Percentiles rank a stretch among this genome's conserved stretches.
These are phyloP conservation scores for Didymella pinodella DNA, from an alignment of 2,329 filamentous ascomycete genomes.

Conservation along the genomic window DNA sequence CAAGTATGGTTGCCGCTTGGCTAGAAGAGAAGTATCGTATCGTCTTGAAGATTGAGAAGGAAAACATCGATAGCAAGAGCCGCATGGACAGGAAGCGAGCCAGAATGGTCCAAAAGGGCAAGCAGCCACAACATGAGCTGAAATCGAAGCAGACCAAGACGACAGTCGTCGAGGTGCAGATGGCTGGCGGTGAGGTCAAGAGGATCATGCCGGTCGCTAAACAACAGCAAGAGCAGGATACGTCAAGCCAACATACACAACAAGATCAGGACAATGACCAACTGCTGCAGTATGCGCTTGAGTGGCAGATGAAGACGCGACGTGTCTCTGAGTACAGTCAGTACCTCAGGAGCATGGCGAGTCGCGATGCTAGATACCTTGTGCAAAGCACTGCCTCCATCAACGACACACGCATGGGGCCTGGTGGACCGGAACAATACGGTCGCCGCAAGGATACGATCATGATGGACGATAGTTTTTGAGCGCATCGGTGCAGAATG, in stretches of 20 bases:
- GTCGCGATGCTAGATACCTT: slow-evolving; percentile 17
- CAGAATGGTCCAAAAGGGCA: slow-evolving; percentile 14
- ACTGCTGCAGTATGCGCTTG: slow-evolving; percentile 13
- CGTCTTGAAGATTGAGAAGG: slow-evolving; percentile 33
- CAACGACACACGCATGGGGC: not conserved
- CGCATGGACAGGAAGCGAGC: slow-evolving; percentile 19
- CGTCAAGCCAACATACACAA: not conserved
- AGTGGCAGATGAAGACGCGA: slow-evolving; percentile 32
- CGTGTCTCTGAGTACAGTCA: slow-evolving; percentile 33
- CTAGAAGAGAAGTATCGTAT: slow-evolving; percentile 40
- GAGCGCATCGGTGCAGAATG: not conserved
- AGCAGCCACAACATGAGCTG: slow-evolving; percentile 6
- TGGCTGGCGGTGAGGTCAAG: not conserved
- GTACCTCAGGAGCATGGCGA: slow-evolving; percentile 31
- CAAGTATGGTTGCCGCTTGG: slow-evolving; percentile 37
- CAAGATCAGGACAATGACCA: slow-evolving; percentile 6
- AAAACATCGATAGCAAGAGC: slow-evolving; percentile 18
- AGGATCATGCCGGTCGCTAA: not conserved
- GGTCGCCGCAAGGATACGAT: not conserved
- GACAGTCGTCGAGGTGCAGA: slow-evolving; percentile 6
- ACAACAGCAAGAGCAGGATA: not conserved
- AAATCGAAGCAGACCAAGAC: slow-evolving; percentile 11
- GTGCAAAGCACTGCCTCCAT: slow-evolving; percentile 13
- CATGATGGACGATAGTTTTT: slow-evolving; percentile 2
- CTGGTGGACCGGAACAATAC: not conserved